A percentile compares a stretch with the other conserved stretches of the same genome.
Evolutionary conservation across 2,329 filamentous ascomycete species (phyloP).

Genomic region (Pleoardoris graminearum): DNA sequence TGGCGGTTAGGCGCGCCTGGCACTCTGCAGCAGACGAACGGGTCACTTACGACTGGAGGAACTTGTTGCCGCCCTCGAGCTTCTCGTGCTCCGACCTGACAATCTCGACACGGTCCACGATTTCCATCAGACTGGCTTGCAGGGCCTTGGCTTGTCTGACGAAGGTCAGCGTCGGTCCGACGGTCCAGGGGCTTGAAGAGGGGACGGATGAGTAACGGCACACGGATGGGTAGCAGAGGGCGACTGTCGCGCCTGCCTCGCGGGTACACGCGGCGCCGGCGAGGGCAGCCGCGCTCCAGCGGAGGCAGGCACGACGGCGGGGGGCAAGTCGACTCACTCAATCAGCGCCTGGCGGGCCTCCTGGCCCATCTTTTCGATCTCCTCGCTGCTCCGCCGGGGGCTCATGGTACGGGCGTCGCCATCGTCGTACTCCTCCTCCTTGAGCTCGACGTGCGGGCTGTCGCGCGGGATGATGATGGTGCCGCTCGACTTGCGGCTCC

Average conservation of each 20-base stretch:
- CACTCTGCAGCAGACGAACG: not conserved
- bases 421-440: slow-evolving; percentile 76
- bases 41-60: slow-evolving; percentile 69
- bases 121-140: slow-evolving; percentile 84
- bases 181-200: slow-evolving; percentile 18
- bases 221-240: not conserved
- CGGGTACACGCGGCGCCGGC: not conserved
- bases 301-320: slow-evolving; percentile 2
- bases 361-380: slow-evolving; percentile 83
- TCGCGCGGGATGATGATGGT: slow-evolving; percentile 82
- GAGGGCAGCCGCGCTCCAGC: slow-evolving; percentile 13
- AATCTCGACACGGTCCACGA: slow-evolving; percentile 92
- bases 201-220: slow-evolving; percentile 18
- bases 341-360: slow-evolving; percentile 71
- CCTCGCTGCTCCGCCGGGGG: slow-evolving; percentile 84
- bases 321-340: slow-evolving; percentile 53
- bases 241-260: not conserved
- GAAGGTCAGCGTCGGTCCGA: slow-evolving; percentile 31
- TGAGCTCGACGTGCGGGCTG: slow-evolving; percentile 70
- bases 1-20: slow-evolving; percentile 17
- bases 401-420: slow-evolving; percentile 95
- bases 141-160: slow-evolving; percentile 81
- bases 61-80: slow-evolving; percentile 94
- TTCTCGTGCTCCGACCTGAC: slow-evolving; percentile 96
- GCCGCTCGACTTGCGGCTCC: slow-evolving; percentile 76